Evolutionary conservation across 148 eudicot species (phyloP), one percentile per base, ranked within the genome.

Genomic region (Pouteria glomerata): DNA sequence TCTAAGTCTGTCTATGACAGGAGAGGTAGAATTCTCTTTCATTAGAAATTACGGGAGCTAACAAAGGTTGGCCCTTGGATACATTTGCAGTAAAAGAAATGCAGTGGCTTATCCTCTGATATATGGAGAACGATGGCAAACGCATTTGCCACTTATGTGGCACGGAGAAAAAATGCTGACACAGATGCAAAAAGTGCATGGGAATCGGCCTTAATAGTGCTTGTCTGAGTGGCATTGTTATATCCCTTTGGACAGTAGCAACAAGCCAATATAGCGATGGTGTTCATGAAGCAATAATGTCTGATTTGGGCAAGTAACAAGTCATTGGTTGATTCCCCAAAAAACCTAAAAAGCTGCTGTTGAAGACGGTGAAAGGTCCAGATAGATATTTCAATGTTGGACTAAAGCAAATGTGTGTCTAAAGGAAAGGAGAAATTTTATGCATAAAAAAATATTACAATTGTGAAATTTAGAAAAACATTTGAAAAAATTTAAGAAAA

Each of bases 221-320:
- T 72, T n/a, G 68, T 78, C 79, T 70, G 78, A 77, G 64, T 56
- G 26, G 78, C 59, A 31, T 73, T 51, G 70, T 71, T 86, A 73
- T 75, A 66, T 59, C 88, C 86, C 94, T 94, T 91, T n/a, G n/a
- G n/a, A n/a, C n/a, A n/a, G 44, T 39, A 39, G 44, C 44, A 39
- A 39, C 5, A 39, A 8, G 4, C 44, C 44, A 39, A 39, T 8
- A 39, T 39, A 39, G 44, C 44, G 44, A 39, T 3, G 44, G 44
- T 8, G 44, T 63, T 45, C 24, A 39, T 44, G 45, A 27, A 41
- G 44, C 44, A 39, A 39, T 4, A 39, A 39, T 8, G 8, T 3
- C 5, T 39, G 44, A 8, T 3, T 3, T 39, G 44, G 44, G 8
- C 4, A 39, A 3, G 44, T 8, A 39, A 39, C 4, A 39, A 39